Conservation (phyloP, 805 yeast species). For the Zygosaccharomyces rouxii region DNA sequence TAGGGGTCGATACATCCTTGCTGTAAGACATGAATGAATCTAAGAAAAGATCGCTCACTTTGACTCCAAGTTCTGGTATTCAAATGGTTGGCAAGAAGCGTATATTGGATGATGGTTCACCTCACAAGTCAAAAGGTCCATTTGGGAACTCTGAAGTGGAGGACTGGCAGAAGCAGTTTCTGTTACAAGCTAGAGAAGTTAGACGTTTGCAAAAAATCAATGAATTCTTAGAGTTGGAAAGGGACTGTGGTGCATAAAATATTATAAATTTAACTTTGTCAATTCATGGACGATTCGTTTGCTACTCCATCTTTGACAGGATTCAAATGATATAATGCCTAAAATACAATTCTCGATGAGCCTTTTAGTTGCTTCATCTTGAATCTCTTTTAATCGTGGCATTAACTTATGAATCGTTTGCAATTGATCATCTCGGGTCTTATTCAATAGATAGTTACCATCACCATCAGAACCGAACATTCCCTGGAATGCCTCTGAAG, state of each 20-base stretch:
- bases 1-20: too few species aligned
- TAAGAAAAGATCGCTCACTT: slow-evolving; percentile 19
- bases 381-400: slow-evolving; percentile 23
- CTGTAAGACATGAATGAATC: slow-evolving; percentile 6
- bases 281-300: slow-evolving; percentile 14
- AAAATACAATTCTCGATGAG: slow-evolving; percentile 36
- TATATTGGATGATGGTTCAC: slow-evolving; percentile 15
- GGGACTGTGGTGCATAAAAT: slow-evolving; percentile 7
- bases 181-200: slow-evolving; percentile 21
- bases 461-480: slow-evolving; percentile 33
- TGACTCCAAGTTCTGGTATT: slow-evolving; percentile 15
- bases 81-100: slow-evolving; percentile 9
- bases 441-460: slow-evolving; percentile 21
- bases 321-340: slow-evolving; percentile 43
- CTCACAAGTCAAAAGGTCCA: slow-evolving; percentile 11
- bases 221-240: slow-evolving; percentile 26
- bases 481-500: slow-evolving; percentile 32
- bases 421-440: slow-evolving; percentile 10
- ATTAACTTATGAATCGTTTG: slow-evolving; percentile 13
- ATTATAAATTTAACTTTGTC: not conserved
- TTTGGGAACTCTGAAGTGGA: slow-evolving; percentile 4
- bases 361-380: slow-evolving; percentile 6
- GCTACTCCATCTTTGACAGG: slow-evolving; percentile 38
- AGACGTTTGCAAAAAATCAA: slow-evolving; percentile 20
- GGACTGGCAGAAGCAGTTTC: slow-evolving; percentile 22